These are phyloP conservation scores for Amaranthus palmeri DNA, from an alignment of 148 eudicot species.

Conservation along the genomic window DNA sequence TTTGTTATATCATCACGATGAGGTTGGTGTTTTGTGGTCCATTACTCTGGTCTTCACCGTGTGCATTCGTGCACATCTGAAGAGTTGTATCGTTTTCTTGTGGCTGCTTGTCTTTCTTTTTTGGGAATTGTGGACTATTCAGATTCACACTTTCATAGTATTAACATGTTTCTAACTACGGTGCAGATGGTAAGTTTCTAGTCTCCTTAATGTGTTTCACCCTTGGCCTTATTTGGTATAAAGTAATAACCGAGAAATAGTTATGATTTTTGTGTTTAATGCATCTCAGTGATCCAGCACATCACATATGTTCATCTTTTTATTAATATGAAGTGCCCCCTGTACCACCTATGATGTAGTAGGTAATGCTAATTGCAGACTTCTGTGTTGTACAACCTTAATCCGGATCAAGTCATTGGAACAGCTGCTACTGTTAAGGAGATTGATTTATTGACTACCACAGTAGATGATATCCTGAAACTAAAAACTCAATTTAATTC, in stretches of 20 bases:
- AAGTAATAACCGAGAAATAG: neutral
- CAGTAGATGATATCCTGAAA: slow-evolving; percentile 59
- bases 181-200: too few species aligned
- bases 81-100: too few species aligned
- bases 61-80: neutral
- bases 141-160: too few species aligned
- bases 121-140: too few species aligned
- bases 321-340: neutral
- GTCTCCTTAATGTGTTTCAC: neutral
- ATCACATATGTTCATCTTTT: neutral
- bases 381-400: slow-evolving; percentile 85
- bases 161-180: too few species aligned
- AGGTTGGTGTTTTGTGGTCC: neutral
- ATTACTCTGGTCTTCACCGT: neutral
- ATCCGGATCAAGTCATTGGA: slow-evolving; percentile 90
- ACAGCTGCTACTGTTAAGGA: slow-evolving; percentile 60
- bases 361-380: slow-evolving; percentile 41
- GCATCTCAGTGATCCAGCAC: neutral
- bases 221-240: neutral
- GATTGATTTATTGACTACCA: slow-evolving; percentile 77
- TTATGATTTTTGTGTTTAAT: neutral
- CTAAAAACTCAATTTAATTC: slow-evolving; percentile 52
- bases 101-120: too few species aligned
- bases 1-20: neutral
- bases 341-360: neutral